phyloP scores from a whole-genome alignment of 208 protist genomes.

The Trypanosoma caninum region DNA sequence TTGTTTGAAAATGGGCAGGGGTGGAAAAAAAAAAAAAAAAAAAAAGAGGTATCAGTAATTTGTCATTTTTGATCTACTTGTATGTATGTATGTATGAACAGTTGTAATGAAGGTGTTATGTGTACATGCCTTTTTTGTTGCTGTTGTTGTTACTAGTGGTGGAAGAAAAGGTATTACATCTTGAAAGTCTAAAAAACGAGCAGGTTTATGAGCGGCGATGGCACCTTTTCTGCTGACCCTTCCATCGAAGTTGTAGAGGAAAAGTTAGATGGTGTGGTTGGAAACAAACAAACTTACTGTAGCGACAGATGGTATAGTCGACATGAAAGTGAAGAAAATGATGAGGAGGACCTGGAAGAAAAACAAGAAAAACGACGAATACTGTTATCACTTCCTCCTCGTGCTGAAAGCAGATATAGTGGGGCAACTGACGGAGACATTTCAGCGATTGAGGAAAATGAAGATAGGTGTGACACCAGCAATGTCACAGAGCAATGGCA shows the following conservation, averaged over 20 bases:
- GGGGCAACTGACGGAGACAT: too few species aligned
- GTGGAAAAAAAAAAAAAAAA: conserved; percentile 19
- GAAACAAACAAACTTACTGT: neutral
- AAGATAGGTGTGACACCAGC: neutral
- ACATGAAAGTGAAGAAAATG: too few species aligned
- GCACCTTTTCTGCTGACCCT: conserved; percentile 4
- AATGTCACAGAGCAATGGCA: neutral
- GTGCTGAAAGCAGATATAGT: neutral
- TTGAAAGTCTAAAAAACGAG: neutral
- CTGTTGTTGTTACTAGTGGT: conserved; percentile 1
- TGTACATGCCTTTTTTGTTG: conserved; percentile 2
- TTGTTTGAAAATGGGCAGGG: neutral
- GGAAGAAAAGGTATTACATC: neutral
- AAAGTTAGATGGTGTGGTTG: neutral
- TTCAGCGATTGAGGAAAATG: neutral
- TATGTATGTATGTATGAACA: conserved; percentile 2
- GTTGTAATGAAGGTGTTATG: neutral
- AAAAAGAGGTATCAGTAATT: conserved; percentile 16
- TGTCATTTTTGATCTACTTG: conserved; percentile 13
- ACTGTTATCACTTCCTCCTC: neutral
- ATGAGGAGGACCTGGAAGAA: too few species aligned
- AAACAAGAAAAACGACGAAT: neutral
- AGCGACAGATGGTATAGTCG: neutral
- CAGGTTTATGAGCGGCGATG: conserved; percentile 6
- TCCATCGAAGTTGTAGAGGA: conserved; percentile 16